These are phyloP conservation scores for Lactarius vividus DNA, from an alignment of 768 basidiomycete genomes.

Conservation along the genomic window DNA sequence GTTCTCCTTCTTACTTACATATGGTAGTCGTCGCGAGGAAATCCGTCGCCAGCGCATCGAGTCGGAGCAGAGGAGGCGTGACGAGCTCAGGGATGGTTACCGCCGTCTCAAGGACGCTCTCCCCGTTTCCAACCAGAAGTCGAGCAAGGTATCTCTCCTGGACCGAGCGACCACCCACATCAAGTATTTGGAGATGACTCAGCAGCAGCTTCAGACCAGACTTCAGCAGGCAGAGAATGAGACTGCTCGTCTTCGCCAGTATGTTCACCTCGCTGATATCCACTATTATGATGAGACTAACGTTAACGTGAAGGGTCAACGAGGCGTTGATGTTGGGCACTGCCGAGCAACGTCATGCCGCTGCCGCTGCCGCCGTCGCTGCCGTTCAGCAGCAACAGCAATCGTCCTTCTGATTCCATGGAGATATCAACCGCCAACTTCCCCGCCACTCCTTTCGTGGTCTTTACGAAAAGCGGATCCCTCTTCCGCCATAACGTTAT, in stretches of 20 bases:
- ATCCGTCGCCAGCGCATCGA: constrained; percentile 92
- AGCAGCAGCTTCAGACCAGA: constrained; percentile 69
- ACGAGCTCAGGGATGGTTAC: constrained; percentile 92
- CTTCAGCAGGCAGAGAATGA: constrained; percentile 78
- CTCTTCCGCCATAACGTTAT: constrained; percentile 24
- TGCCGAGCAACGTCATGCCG: constrained; percentile 67
- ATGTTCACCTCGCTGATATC: constrained; percentile 25
- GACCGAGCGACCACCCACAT: constrained; percentile 88
- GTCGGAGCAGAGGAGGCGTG: constrained; percentile 87
- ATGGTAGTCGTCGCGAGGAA: constrained; percentile 73
- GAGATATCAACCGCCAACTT: constrained; percentile 9
- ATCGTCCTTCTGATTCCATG: constrained; percentile 45
- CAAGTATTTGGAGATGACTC: constrained; percentile 80
- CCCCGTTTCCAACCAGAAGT: constrained; percentile 88
- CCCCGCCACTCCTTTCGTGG: constrained; percentile 16
- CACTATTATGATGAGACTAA: constrained; percentile 14
- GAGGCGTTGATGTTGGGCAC: constrained; percentile 87
- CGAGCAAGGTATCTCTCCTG: constrained; percentile 86
- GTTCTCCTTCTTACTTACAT: constrained; percentile 8
- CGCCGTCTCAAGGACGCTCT: constrained; percentile 86
- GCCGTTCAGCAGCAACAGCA: constrained; percentile 44
- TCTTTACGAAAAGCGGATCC: constrained; percentile 29
- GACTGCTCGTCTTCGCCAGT: constrained; percentile 72
- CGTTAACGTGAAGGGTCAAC: constrained; percentile 53
- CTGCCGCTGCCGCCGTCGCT: constrained; percentile 53